Percentiles rank a stretch among this genome's conserved stretches.
These are phyloP conservation scores for Cyberlindnera saturnus DNA, from an alignment of 805 yeast genomes.

Conservation along the genomic window DNA sequence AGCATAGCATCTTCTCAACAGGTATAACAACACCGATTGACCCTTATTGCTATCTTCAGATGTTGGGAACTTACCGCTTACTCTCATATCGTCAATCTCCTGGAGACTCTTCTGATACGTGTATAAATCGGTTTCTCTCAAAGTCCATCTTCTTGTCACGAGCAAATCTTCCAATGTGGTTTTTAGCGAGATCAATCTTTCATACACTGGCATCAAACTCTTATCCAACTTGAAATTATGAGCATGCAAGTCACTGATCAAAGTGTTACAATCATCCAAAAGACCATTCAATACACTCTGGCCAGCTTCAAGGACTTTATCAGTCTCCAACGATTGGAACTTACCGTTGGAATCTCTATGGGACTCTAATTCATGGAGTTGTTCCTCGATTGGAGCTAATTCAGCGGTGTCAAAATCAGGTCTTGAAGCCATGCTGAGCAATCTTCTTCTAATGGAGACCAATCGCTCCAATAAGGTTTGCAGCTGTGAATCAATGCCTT, in stretches of 20 bases:
- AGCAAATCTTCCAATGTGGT: conserved; percentile 73
- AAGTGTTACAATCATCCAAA: conserved; percentile 75
- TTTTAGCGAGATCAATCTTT: conserved; percentile 58
- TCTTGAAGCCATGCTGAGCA: conserved; percentile 46
- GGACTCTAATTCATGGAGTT: conserved; percentile 38
- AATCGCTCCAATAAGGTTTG: conserved; percentile 51
- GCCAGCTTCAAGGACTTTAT: conserved; percentile 30
- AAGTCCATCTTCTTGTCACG: conserved; percentile 94
- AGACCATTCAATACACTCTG: conserved; percentile 60
- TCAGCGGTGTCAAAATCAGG: conserved; percentile 24
- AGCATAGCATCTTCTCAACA: conserved; percentile 87
- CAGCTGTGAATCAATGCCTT: conserved; percentile 45
- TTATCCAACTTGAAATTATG: conserved; percentile 38
- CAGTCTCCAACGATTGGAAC: conserved; percentile 35
- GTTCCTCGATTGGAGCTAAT: conserved; percentile 29
- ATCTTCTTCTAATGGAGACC: conserved; percentile 54
- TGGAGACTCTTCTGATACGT: conserved; percentile 70
- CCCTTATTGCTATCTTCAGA: conserved; percentile 35
- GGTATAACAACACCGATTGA: conserved; percentile 59
- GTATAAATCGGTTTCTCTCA: conserved; percentile 92
- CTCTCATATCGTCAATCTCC: conserved; percentile 66
- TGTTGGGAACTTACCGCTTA: conserved; percentile 49
- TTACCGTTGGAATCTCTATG: conserved; percentile 52
- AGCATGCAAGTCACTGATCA: conserved; percentile 61
- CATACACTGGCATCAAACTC: conserved; percentile 53